Evolutionary conservation across 2,329 filamentous ascomycete species (phyloP).

Genomic region (Exophiala spinifera): DNA sequence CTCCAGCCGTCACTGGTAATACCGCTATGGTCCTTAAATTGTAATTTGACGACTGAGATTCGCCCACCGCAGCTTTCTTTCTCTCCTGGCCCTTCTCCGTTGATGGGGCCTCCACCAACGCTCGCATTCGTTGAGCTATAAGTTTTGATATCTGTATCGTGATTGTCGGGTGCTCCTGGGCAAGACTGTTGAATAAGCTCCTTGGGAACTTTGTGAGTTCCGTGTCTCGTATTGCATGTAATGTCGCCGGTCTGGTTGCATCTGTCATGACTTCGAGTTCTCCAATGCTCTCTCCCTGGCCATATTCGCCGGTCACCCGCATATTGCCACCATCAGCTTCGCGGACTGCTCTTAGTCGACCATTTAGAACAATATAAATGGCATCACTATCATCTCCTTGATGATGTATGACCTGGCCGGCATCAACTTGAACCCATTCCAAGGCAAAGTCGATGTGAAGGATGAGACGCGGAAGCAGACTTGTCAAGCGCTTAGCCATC

Average conservation of each 20-base stretch:
- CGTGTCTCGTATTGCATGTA: constrained; percentile 94
- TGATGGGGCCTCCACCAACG: constrained; percentile 77
- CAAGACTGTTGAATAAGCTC: constrained; percentile 94
- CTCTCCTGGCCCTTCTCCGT: constrained; percentile 63
- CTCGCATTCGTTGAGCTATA: constrained; percentile 90
- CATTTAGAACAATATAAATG: constrained; percentile 96
- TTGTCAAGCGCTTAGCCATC: constrained; percentile 92
- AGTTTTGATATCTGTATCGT: constrained; percentile 99
- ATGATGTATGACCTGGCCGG: constrained; percentile 90
- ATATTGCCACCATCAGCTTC: constrained; percentile 78
- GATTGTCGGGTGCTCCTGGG: constrained; percentile 94
- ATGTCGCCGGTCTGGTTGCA: constrained; percentile 79
- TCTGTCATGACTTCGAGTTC: constrained; percentile 97
- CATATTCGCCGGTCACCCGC: constrained; percentile 85
- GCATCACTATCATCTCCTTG: constrained; percentile 94
- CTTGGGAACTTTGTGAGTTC: constrained; percentile 95
- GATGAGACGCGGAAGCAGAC: constrained; percentile 80
- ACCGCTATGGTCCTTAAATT: constrained; percentile 92
- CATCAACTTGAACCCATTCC: constrained; percentile 96
- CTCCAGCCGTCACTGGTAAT: constrained; percentile 82
- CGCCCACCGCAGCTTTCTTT: constrained; percentile 42
- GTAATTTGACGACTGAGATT: constrained; percentile 67
- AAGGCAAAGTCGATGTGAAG: constrained; percentile 97
- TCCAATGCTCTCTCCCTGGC: constrained; percentile 95
- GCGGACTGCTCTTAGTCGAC: constrained; percentile 78